phyloP scores from a whole-genome alignment of 148 eudicot species.

The Rhododendron kiyosumense region DNA sequence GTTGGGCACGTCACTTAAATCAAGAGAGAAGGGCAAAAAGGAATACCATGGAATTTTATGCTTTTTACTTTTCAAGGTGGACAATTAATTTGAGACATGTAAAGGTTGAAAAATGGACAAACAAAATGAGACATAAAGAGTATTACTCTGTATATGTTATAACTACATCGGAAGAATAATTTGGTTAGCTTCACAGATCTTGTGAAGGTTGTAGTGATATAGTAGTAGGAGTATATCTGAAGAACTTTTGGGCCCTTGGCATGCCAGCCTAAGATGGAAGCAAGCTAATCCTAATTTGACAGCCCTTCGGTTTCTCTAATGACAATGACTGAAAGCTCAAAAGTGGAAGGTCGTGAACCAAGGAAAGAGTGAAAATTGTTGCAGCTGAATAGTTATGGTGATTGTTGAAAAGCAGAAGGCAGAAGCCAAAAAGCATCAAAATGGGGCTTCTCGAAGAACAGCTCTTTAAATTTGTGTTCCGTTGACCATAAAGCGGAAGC shows the following conservation, averaged over 20 bases:
- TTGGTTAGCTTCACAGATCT: background rate
- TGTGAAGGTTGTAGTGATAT: background rate
- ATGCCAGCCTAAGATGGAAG: background rate
- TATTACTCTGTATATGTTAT: background rate
- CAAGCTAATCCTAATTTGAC: background rate
- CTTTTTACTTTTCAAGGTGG: background rate
- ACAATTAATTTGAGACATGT: background rate
- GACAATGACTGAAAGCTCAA: background rate
- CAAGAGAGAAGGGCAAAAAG: background rate
- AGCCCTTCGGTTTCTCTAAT: background rate
- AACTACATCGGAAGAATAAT: background rate
- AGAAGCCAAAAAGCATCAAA: background rate
- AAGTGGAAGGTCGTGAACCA: background rate
- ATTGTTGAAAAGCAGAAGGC: background rate
- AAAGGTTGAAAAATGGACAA: background rate
- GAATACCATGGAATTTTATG: background rate
- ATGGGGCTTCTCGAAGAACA: background rate
- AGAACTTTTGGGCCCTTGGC: background rate
- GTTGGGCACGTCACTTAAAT: background rate
- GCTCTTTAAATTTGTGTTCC: background rate
- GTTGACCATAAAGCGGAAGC: background rate
- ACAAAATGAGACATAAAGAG: background rate
- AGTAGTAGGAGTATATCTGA: background rate
- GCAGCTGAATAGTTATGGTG: background rate
- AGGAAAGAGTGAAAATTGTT: background rate